Evolutionary conservation across 2,329 filamentous ascomycete species (phyloP).

Genomic region (Didymella segeticola): DNA sequence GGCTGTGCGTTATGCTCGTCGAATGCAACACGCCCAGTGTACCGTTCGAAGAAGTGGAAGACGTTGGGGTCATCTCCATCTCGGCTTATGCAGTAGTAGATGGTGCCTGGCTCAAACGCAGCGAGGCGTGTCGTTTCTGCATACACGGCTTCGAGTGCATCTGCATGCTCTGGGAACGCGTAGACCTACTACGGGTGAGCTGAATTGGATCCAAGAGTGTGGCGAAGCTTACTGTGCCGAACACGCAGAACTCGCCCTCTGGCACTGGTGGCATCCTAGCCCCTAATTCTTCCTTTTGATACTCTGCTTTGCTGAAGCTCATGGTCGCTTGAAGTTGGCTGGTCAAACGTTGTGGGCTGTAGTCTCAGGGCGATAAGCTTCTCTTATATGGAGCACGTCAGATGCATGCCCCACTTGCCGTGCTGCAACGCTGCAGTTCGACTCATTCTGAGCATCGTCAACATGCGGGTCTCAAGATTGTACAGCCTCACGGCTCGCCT

Average conservation of each 20-base stretch:
- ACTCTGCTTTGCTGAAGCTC: slow-evolving; percentile 8
- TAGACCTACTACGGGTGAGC: slow-evolving; percentile 9
- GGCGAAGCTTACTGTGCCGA: slow-evolving; percentile 4
- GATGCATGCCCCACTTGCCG: slow-evolving; percentile 8
- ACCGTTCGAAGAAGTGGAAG: slow-evolving; percentile 16
- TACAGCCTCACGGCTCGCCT: neutral
- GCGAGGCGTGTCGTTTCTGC: slow-evolving; percentile 12
- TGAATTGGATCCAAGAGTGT: too few relatives aligned
- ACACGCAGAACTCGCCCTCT: slow-evolving; percentile 16
- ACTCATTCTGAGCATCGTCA: slow-evolving; percentile 4
- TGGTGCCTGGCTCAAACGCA: slow-evolving; percentile 6
- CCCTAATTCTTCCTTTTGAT: slow-evolving; percentile 1
- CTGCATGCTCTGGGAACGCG: slow-evolving; percentile 11
- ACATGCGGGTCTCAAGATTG: neutral
- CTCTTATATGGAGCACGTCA: neutral
- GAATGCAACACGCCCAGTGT: slow-evolving; percentile 8
- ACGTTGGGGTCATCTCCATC: slow-evolving; percentile 4
- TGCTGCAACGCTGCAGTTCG: neutral
- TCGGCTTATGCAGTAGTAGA: slow-evolving; percentile 14
- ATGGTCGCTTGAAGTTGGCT: neutral
- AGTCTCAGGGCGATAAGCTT: neutral
- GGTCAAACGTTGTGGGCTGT: too few relatives aligned
- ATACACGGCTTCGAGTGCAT: slow-evolving; percentile 11
- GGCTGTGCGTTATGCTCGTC: slow-evolving; percentile 11
- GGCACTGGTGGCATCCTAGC: slow-evolving; percentile 3